A percentile compares a stretch with the other conserved stretches of the same genome.
These are phyloP conservation scores for Phytophthora cryptogea DNA, from an alignment of 352 stramenopile genomes.

Conservation along the genomic window DNA sequence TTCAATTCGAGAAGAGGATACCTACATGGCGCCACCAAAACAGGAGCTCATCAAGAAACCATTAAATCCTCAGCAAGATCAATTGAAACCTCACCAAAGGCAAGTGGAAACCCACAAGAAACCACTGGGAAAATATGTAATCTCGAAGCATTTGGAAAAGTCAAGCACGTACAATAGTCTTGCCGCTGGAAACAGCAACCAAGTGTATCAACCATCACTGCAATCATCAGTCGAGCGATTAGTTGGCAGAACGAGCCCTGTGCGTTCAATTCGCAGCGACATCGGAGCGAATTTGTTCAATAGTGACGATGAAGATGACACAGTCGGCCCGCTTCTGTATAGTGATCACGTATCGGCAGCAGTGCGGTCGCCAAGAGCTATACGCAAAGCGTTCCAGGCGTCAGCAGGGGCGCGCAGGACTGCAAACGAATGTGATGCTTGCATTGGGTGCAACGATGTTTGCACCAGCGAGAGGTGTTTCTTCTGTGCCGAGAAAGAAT, in stretches of 20 bases:
- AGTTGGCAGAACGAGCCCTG: constrained; percentile 20
- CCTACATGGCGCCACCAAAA: constrained; percentile 11
- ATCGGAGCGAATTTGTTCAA: constrained; percentile 9
- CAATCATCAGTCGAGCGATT: constrained; percentile 16
- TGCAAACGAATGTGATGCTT: constrained; percentile 67
- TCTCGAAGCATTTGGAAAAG: constrained; percentile 6
- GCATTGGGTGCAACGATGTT: constrained; percentile 80
- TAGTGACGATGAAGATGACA: constrained; percentile 26
- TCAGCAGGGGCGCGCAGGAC: constrained; percentile 33
- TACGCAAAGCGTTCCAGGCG: constrained; percentile 24
- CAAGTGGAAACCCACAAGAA: constrained; percentile 8
- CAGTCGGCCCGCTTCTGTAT: constrained; percentile 6
- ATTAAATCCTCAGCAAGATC: background rate
- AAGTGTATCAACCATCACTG: constrained; percentile 16
- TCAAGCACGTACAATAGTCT: constrained; percentile 17
- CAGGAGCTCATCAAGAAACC: background rate
- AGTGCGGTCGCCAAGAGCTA: constrained; percentile 18
- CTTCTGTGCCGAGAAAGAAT: constrained; percentile 80
- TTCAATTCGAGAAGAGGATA: constrained; percentile 23
- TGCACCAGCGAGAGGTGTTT: constrained; percentile 66
- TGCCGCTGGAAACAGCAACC: constrained; percentile 7
- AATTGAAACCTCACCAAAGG: background rate
- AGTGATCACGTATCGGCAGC: constrained; percentile 19
- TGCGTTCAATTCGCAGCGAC: constrained; percentile 10
- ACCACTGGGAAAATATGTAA: background rate